Base-by-base conservation (phyloP, 495 filamentous ascomycete genomes). In the Jackrogersella multiformis region DNA sequence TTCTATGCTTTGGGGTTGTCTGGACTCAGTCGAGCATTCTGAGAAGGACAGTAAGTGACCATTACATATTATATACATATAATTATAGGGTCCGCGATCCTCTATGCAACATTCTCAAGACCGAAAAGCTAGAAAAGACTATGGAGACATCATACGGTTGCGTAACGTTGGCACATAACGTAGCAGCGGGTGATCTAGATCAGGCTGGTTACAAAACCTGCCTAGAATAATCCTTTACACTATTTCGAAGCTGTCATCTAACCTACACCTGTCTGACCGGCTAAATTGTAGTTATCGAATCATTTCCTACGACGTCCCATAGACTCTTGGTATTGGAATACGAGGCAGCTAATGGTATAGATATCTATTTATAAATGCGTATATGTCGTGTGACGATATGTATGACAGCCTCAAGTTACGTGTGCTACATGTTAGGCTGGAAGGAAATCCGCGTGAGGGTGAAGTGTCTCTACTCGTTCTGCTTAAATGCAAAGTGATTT, bases 151-250 rank as follows among this genome's bases (percentile, higher is more conserved):
- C 15, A 5, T 41, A 49, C 54, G 2, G 26, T 63, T 32, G 23
- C 36, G 66, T 59, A 69, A 69, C 59, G 60, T 64, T 69, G 32
- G 59, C 15, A n/a, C 24, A 48, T 24, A 58, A 46, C 53, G 66
- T 64, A 56, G 42, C 55, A 64, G 46, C 32, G 21, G 21, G 30
- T 26, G 28, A 45, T 61, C 42, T 64, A 64, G 60, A 52, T 51
- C 34, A 32, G 23, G 36, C 44, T 52, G 7, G 24, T 23, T 39
- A 15, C 41, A 26, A 69, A 15, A 24, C 2, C 21, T 49, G 48
- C 26, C 9, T 36, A 3, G 32, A 51, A 26, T 26, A 24, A 49
- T 42, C n/a, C 26, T 56, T 16, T 15, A 39, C 30, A 12, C n/a
- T n/a, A n/a, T n/a, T n/a, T 21, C 13, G 15, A 61, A 1, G 44